Conservation (phyloP, 2,329 filamentous ascomycete genomes). For the Polychaeton citri region DNA sequence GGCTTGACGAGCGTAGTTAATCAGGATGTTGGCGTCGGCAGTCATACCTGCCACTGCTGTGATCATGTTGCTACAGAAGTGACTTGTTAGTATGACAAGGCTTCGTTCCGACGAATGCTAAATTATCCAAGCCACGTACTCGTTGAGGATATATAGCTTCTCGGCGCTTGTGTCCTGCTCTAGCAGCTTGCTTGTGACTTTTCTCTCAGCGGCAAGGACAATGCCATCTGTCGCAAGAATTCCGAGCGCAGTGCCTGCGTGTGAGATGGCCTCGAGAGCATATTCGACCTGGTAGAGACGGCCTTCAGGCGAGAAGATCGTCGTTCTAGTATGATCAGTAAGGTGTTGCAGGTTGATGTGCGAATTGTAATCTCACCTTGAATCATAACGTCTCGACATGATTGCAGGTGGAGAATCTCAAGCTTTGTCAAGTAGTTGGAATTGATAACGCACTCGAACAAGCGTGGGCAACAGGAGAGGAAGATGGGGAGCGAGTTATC, state of each 20-base stretch:
- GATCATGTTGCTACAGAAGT: constrained; percentile 83
- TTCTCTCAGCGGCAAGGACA: constrained; percentile 91
- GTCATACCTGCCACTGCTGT: constrained; percentile 98
- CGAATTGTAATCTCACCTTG: constrained; percentile 1
- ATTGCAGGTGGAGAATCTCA: too few species aligned
- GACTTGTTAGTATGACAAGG: constrained; percentile 7
- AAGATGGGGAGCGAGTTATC: too few species aligned
- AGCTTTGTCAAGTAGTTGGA: too few species aligned
- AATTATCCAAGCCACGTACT: constrained; percentile 55
- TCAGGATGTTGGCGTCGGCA: constrained; percentile 98
- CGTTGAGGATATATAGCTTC: constrained; percentile 98
- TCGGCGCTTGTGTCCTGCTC: constrained; percentile 99
- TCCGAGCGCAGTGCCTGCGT: constrained; percentile 90
- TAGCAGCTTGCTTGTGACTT: constrained; percentile 96
- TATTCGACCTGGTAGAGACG: constrained; percentile 99
- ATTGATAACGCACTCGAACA: too few species aligned
- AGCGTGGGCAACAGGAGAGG: too few species aligned
- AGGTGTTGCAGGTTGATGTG: too few species aligned
- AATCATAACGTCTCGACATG: constrained; percentile 24
- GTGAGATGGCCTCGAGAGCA: constrained; percentile 95
- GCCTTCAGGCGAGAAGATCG: constrained; percentile 98
- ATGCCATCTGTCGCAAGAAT: constrained; percentile 98
- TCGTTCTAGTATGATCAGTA: constrained; percentile 51
- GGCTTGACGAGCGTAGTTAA: constrained; percentile 96
- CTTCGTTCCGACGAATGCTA: too few species aligned